phyloP scores from a whole-genome alignment of 176 grass and related monocot genomes.

The Panicum miliaceum region DNA sequence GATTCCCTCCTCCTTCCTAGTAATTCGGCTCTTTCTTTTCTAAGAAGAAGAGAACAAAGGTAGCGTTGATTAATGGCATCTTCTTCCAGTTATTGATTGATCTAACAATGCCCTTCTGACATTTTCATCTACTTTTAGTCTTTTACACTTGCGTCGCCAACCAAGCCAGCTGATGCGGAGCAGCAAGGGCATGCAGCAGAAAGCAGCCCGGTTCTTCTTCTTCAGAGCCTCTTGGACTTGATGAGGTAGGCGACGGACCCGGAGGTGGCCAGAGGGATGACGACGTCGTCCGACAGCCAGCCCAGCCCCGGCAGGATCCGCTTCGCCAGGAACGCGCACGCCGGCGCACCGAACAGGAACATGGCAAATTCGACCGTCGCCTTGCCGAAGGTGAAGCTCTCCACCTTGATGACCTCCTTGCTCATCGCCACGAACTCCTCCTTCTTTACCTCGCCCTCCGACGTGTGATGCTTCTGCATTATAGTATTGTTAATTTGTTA shows the following conservation, averaged over 20 bases:
- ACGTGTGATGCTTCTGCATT: constrained; percentile 35
- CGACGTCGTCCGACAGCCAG: constrained; percentile 60
- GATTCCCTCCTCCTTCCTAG: background rate
- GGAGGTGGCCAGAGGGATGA: constrained; percentile 59
- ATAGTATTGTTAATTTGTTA: too few species aligned
- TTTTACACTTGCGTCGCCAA: too few species aligned
- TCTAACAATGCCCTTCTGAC: too few species aligned
- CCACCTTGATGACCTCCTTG: background rate
- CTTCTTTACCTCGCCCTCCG: background rate
- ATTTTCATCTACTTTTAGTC: too few species aligned
- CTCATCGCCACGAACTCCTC: constrained; percentile 38
- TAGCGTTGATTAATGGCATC: too few species aligned
- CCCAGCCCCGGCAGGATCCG: constrained; percentile 56
- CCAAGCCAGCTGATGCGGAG: too few species aligned
- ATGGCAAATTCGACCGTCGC: constrained; percentile 6
- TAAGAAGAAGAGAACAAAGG: too few species aligned
- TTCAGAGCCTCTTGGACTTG: constrained; percentile 57
- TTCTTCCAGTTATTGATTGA: too few species aligned
- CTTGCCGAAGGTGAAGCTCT: constrained; percentile 52
- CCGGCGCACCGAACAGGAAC: constrained; percentile 54
- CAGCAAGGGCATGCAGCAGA: too few species aligned
- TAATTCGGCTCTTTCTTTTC: too few species aligned
- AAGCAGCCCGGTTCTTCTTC: background rate
- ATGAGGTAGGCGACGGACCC: constrained; percentile 46
- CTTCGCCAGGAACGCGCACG: constrained; percentile 41